A percentile compares a stretch with the other conserved stretches of the same genome.
Conservation (phyloP, 495 filamentous ascomycete genomes). For the Podospora didyma region DNA sequence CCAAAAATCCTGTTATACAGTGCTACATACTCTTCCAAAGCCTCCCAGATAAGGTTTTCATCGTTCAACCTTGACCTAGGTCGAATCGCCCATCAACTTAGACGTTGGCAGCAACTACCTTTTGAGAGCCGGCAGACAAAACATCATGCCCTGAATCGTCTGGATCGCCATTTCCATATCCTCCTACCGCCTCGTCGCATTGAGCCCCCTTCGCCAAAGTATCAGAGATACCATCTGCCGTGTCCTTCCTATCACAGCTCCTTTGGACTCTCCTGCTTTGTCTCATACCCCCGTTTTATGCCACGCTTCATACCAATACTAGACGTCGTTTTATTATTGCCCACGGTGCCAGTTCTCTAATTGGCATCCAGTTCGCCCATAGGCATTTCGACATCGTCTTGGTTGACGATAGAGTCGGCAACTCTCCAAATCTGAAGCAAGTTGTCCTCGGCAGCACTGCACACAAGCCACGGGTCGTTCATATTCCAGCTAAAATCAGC, state of each 20-base stretch:
- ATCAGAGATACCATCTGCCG: not conserved
- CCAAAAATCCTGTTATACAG: no score
- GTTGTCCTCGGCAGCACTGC: slow-evolving; percentile 94
- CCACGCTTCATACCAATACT: not conserved
- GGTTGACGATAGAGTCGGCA: slow-evolving; percentile 82
- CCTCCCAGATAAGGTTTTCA: not conserved
- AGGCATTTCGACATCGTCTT: slow-evolving; percentile 72
- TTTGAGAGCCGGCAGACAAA: not conserved
- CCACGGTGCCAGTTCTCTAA: slow-evolving; percentile 10
- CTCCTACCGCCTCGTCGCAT: not conserved
- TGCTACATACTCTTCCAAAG: no score
- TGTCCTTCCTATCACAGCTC: not conserved
- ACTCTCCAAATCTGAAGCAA: slow-evolving; percentile 95
- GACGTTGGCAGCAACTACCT: not conserved
- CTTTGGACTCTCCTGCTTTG: not conserved
- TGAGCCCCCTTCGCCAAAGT: no score
- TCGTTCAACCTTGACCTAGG: not conserved
- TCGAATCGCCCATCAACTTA: not conserved
- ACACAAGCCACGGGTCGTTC: slow-evolving; percentile 92
- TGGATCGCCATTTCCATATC: not conserved
- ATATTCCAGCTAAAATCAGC: slow-evolving; percentile 97
- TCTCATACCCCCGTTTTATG: not conserved
- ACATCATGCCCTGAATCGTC: not conserved
- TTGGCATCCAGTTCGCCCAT: slow-evolving; percentile 66
- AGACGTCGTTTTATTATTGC: not conserved